These are phyloP conservation scores for Acidiella bohemica DNA, from an alignment of 495 filamentous ascomycete genomes.

Conservation along the genomic window DNA sequence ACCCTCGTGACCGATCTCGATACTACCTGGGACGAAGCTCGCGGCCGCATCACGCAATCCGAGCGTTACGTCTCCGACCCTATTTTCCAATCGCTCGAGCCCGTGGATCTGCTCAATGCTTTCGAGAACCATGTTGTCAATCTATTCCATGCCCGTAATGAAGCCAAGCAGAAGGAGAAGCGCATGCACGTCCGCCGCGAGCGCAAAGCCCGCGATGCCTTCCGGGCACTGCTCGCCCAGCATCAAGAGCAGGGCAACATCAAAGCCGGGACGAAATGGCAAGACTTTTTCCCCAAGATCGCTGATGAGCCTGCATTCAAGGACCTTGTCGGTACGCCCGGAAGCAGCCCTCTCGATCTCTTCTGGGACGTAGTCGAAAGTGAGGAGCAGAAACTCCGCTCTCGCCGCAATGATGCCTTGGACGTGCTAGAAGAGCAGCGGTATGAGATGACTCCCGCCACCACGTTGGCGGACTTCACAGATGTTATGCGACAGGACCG, in stretches of 20 bases:
- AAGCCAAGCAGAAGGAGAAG: slow-evolving; percentile 76
- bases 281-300: slow-evolving; percentile 61
- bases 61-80: slow-evolving; percentile 69
- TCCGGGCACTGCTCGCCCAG: slow-evolving; percentile 57
- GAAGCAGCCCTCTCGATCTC: slow-evolving; percentile 82
- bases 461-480: slow-evolving; percentile 76
- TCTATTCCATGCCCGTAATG: slow-evolving; percentile 79
- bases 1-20: slow-evolving; percentile 79
- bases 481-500: slow-evolving; percentile 64
- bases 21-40: slow-evolving; percentile 87
- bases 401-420: slow-evolving; percentile 67
- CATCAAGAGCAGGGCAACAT: slow-evolving; percentile 66
- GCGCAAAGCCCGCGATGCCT: slow-evolving; percentile 72
- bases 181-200: slow-evolving; percentile 64
- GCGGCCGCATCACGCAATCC: slow-evolving; percentile 64
- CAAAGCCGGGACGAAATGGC: slow-evolving; percentile 85
- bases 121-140: slow-evolving; percentile 93
- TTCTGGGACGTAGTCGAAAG: slow-evolving; percentile 97
- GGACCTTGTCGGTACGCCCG: slow-evolving; percentile 71
- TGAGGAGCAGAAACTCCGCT: slow-evolving; percentile 71
- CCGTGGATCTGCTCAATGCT: slow-evolving; percentile 78
- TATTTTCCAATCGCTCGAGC: slow-evolving; percentile 77
- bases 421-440: slow-evolving; percentile 91
- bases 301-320: slow-evolving; percentile 71
- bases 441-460: slow-evolving; percentile 76